Conservation (phyloP, 2,329 filamentous ascomycete species). For the Harringtonia aguacate region DNA sequence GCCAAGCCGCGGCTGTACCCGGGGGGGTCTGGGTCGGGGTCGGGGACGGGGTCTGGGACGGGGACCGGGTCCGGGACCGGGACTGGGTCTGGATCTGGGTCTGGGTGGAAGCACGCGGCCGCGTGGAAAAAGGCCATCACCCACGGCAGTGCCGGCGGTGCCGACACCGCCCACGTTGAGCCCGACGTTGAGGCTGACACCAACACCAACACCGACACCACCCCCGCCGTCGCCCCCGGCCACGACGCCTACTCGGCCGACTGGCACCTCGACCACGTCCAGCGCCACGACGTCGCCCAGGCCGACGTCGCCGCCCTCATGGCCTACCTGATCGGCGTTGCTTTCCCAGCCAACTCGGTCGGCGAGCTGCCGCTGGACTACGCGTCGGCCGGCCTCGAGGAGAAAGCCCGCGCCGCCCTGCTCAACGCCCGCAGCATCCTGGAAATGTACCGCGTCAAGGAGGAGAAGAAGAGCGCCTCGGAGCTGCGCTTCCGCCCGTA, state of each 20-base stretch:
- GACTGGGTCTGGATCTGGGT: too few relatives aligned
- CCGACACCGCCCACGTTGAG: too few relatives aligned
- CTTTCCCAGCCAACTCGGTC: constrained; percentile 93
- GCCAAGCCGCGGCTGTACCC: constrained; percentile 56
- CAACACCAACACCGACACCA: background rate
- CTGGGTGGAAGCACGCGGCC: too few relatives aligned
- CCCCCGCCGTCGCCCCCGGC: constrained; percentile 49
- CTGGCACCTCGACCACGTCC: constrained; percentile 72
- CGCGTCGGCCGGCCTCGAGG: constrained; percentile 56
- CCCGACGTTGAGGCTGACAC: too few relatives aligned
- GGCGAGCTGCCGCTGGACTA: constrained; percentile 83
- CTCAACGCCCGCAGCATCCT: constrained; percentile 79
- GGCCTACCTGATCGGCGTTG: constrained; percentile 79
- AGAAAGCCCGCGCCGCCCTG: constrained; percentile 76
- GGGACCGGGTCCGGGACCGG: too few relatives aligned
- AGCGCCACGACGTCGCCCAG: constrained; percentile 83
- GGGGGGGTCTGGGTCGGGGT: too few relatives aligned
- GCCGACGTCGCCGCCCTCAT: constrained; percentile 93
- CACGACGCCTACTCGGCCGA: constrained; percentile 89
- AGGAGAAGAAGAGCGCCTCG: constrained; percentile 66
- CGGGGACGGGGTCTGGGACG: too few relatives aligned
- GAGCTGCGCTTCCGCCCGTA: constrained; percentile 73
- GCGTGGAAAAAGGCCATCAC: too few relatives aligned
- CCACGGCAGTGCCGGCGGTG: constrained; percentile 12
- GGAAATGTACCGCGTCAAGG: constrained; percentile 95